Conservation (phyloP, 2,329 filamentous ascomycete species). For the Paraphaeosphaeria minitans region DNA sequence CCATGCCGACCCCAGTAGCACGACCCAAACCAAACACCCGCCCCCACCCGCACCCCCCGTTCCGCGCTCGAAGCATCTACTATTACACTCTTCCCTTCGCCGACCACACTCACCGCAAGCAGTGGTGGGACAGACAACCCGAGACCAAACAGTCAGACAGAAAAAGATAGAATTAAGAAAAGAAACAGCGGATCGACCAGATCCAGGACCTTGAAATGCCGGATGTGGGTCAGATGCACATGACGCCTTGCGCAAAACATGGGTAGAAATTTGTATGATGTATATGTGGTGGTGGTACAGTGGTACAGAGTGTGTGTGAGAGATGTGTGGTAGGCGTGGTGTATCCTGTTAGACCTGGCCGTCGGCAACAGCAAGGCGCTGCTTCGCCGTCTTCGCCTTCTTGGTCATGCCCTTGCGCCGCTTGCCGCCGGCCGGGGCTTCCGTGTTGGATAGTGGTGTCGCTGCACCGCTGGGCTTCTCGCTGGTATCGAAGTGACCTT, state of each 20-base stretch:
- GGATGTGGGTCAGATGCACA: background rate
- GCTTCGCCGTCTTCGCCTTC: conserved; percentile 58
- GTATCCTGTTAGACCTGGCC: conserved; percentile 40
- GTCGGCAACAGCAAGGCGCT: conserved; percentile 56
- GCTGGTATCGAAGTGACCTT: conserved; percentile 93
- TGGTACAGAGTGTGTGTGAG: background rate
- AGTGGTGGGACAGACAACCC: background rate
- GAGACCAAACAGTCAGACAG: too few relatives aligned
- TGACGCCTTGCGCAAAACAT: conserved; percentile 10
- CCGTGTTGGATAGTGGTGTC: conserved; percentile 69
- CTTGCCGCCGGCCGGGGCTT: conserved; percentile 50
- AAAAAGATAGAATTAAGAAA: background rate
- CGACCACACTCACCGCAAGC: background rate
- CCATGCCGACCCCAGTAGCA: background rate
- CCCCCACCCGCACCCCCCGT: background rate
- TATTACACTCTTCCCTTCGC: conserved; percentile 5
- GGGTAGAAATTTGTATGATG: conserved; percentile 5
- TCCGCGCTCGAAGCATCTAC: background rate
- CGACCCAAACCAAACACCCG: background rate
- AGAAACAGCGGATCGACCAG: background rate
- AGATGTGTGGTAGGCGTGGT: too few relatives aligned
- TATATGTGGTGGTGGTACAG: conserved; percentile 9
- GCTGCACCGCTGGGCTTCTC: conserved; percentile 84
- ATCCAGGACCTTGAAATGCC: conserved; percentile 1
- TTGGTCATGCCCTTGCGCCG: conserved; percentile 56